Conservation (phyloP, 495 filamentous ascomycete genomes). For the Penicillium atrosanguineum region DNA sequence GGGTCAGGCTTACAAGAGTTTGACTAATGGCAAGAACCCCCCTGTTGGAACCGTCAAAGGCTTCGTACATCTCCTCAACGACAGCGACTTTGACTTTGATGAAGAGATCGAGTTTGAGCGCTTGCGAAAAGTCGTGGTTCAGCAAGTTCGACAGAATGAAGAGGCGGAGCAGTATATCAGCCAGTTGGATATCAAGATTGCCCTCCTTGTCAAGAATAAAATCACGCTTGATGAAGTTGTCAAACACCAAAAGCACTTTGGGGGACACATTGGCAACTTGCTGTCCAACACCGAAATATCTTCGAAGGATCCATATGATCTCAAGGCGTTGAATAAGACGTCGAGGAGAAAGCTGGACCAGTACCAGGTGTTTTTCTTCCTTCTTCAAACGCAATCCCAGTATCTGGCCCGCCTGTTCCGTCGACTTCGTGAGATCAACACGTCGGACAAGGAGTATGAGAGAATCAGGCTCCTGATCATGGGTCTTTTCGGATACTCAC, state of each 20-base stretch:
- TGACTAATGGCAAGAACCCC: conserved; percentile 95
- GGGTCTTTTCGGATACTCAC: conserved; percentile 95
- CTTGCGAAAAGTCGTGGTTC: conserved; percentile 88
- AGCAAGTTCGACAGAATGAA: conserved; percentile 95
- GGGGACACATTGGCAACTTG: conserved; percentile 82
- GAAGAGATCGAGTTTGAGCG: conserved; percentile 96
- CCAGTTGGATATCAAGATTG: conserved; percentile 98
- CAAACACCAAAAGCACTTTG: conserved; percentile 94
- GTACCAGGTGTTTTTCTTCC: conserved; percentile 97
- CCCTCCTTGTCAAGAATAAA: conserved; percentile 97
- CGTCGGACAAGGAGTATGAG: conserved; percentile 88
- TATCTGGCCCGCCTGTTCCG: conserved; percentile 89
- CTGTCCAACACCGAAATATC: conserved; percentile 83
- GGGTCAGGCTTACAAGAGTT: conserved; percentile 94
- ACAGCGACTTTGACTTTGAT: conserved; percentile 98
- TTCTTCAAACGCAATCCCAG: conserved; percentile 92
- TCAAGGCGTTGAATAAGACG: conserved; percentile 95
- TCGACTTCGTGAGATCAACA: conserved; percentile 77
- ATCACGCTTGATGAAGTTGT: conserved; percentile 98
- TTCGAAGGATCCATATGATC: conserved; percentile 88
- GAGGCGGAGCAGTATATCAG: conserved; percentile 97
- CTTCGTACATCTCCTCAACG: conserved; percentile 95
- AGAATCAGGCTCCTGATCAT: conserved; percentile 90
- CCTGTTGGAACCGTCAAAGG: conserved; percentile 95
- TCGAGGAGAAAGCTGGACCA: conserved; percentile 91